Conservation (phyloP, 139 green algal species). For the Auxenochlorella protothecoides region DNA sequence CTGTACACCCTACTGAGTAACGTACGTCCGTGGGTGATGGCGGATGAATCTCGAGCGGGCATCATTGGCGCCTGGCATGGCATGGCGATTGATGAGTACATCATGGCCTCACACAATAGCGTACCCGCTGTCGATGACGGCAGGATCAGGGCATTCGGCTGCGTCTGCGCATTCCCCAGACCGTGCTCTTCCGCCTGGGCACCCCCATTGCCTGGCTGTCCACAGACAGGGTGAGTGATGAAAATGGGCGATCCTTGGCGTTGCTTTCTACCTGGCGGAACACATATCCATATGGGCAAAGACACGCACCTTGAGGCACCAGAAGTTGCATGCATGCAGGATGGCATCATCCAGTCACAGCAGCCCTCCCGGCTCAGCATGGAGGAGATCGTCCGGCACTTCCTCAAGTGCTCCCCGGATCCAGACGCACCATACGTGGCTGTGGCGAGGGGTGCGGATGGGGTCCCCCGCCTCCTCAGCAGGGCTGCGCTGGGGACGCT, state of each 20-base stretch:
- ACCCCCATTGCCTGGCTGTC: slow-evolving; percentile 37
- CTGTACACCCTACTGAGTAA: no score
- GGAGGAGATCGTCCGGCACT: slow-evolving; percentile 31
- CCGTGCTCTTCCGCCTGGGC: slow-evolving; percentile 35
- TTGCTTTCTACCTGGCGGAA: no score
- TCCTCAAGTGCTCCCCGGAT: slow-evolving; percentile 7
- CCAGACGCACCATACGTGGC: no score
- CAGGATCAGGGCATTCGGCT: slow-evolving; percentile 48
- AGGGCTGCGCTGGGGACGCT: no score
- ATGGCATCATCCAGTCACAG: slow-evolving; percentile 37
- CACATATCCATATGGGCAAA: neutral
- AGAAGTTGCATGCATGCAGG: slow-evolving; percentile 17
- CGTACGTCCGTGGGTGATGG: no score
- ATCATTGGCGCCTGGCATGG: no score
- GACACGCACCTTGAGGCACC: neutral
- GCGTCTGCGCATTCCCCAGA: slow-evolving; percentile 46
- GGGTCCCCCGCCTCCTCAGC: no score
- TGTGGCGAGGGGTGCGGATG: no score
- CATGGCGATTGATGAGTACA: no score
- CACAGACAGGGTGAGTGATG: slow-evolving; percentile 32
- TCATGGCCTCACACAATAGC: no score
- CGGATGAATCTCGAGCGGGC: no score
- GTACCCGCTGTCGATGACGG: neutral
- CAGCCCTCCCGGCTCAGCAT: slow-evolving; percentile 19
- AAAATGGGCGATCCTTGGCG: neutral